Percentiles rank a stretch among this genome's conserved stretches.
These are phyloP conservation scores for Crithidia expoeki DNA, from an alignment of 208 protist genomes.

Conservation along the genomic window DNA sequence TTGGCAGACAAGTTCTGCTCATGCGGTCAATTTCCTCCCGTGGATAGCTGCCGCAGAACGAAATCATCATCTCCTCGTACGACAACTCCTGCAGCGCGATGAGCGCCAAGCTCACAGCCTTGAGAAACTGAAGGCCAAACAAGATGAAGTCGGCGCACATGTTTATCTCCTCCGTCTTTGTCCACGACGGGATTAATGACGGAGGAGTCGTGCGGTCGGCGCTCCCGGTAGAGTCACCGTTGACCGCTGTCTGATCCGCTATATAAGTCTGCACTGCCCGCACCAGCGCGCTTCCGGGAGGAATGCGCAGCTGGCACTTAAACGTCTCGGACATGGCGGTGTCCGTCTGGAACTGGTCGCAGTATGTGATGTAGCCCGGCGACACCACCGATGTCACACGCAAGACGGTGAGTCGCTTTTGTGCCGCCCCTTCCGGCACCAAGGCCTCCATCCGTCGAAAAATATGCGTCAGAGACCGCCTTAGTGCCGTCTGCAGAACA, in stretches of 20 bases:
- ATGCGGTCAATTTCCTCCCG: slow-evolving; percentile 8
- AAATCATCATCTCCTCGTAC: neutral
- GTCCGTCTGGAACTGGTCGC: neutral
- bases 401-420: neutral
- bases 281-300: neutral
- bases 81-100: slow-evolving; percentile 14
- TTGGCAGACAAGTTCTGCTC: neutral
- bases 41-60: neutral
- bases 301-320: neutral
- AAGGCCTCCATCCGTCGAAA: slow-evolving; percentile 15
- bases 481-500: slow-evolving; percentile 13
- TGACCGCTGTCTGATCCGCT: neutral
- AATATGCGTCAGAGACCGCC: neutral
- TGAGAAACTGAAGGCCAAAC: neutral
- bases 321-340: neutral
- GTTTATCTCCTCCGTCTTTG: slow-evolving; percentile 1
- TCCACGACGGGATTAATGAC: neutral
- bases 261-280: neutral
- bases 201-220: neutral
- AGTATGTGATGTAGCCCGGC: neutral
- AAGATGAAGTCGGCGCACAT: slow-evolving; percentile 15
- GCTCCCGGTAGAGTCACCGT: neutral
- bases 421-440: neutral
- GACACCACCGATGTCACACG: neutral
- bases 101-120: neutral